Conservation (phyloP, 176 grass and related monocot species). For the Oryza officinalis region DNA sequence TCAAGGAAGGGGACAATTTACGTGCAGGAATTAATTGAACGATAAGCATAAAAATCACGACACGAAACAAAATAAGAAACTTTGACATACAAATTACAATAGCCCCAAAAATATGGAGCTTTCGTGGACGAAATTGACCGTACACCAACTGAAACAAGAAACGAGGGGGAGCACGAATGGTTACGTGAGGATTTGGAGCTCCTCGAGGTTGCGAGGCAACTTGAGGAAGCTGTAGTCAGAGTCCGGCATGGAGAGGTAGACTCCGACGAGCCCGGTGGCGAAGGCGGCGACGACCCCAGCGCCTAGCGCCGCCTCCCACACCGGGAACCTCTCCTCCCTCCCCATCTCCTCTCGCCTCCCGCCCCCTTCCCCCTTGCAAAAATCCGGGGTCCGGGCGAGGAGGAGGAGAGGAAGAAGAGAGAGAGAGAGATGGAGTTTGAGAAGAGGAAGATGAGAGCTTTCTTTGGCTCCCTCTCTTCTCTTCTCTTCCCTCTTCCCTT, state of each 20-base stretch:
- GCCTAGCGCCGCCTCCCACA: constrained; percentile 73
- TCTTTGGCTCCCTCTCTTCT: constrained; percentile 29
- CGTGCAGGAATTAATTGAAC: background rate
- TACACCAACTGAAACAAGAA: constrained; percentile 17
- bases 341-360: constrained; percentile 46
- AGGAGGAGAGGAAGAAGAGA: constrained; percentile 9
- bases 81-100: background rate
- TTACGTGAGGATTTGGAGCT: constrained; percentile 91
- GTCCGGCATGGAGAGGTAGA: constrained; percentile 93
- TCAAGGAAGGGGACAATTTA: background rate
- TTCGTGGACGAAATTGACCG: constrained; percentile 16
- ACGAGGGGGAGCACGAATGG: background rate
- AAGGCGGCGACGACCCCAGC: constrained; percentile 62
- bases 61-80: background rate
- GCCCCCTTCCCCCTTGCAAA: background rate
- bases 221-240: constrained; percentile 76
- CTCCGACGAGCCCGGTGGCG: constrained; percentile 64
- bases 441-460: constrained; percentile 43
- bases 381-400: constrained; percentile 37
- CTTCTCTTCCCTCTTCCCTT: constrained; percentile 9
- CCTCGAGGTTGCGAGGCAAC: constrained; percentile 62
- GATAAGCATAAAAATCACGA: background rate
- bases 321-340: constrained; percentile 58
- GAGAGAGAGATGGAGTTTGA: constrained; percentile 28
- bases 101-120: background rate